Base-by-base conservation (phyloP, 495 filamentous ascomycete species). In the Neurospora hispaniola region DNA sequence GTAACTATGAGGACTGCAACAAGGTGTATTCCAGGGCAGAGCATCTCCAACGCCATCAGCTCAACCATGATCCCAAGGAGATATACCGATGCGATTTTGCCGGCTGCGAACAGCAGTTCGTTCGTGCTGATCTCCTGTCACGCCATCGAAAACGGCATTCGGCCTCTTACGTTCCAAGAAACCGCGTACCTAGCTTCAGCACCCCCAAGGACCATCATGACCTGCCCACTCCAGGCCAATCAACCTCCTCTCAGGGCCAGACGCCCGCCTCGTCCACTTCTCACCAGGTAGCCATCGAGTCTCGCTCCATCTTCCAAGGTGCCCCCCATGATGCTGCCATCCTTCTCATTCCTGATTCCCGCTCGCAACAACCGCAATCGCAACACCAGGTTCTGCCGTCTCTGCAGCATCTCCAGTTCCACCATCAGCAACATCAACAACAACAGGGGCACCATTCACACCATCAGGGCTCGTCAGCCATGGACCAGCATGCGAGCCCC, bases 21-120 rank as follows among this genome's bases (percentile, higher is more conserved):
- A 99, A 97, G 87, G 90, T 91, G 72, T 99, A 98, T 82, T 97
- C 94, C 68, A 88, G 96, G 76, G 94, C 94, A 39, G 96, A 99
- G 79, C 96, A 99, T 84, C 88, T 99, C 74, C 96, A 86, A 75
- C 79, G 85, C 27, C 84, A 85, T 74, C 80, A 84, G 74, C 76
- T 85, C 42, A 84, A 84, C 74, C 83, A 96, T 92, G 90, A 83
- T 85, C 95, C 96, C 54, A 97, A 97, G 82, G 92, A 96, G 78
- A 98, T 99, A 73, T 99, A 94, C 81, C 88, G 87, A 70, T 99
- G 96, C 84, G 93, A 98, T 82, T 92, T 94, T 74, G 90, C 91
- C 39, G 93, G 92, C 72, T 99, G 96, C 80, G 87, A 89, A 41
- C 93, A 96, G 70, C 90, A 89, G 74, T 99, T 99, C 81, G 96